These are phyloP conservation scores for Tubosaeta brunneosetosa DNA, from an alignment of 768 basidiomycete genomes.

Conservation along the genomic window DNA sequence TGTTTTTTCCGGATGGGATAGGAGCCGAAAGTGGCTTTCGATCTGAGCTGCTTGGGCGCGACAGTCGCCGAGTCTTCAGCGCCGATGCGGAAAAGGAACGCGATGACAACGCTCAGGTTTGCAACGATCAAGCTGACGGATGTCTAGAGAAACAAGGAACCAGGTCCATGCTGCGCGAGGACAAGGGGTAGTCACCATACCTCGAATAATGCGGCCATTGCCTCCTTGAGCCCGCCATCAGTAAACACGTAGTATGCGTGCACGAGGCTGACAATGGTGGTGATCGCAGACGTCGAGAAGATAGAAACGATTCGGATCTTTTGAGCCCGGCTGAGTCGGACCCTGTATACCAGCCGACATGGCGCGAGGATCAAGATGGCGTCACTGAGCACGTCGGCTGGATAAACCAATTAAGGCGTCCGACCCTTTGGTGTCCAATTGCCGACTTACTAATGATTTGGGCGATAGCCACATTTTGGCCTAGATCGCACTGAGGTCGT, in stretches of 20 bases:
- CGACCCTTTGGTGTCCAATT: neutral
- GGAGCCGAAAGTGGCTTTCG: neutral
- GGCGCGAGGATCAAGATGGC: neutral
- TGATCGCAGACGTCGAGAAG: conserved; percentile 6
- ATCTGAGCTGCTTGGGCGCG: neutral
- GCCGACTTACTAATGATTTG: neutral
- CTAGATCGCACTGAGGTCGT: neutral
- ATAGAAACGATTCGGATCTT: conserved; percentile 4
- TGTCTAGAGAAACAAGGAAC: neutral
- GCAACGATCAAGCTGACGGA: conserved; percentile 2
- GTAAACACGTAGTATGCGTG: conserved; percentile 3
- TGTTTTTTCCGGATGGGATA: neutral
- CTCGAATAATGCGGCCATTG: conserved; percentile 1
- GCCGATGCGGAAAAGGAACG: conserved; percentile 7
- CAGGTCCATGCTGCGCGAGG: neutral
- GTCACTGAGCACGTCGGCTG: conserved; percentile 4
- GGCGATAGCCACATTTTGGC: neutral
- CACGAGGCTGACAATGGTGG: conserved; percentile 2
- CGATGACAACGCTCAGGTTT: conserved; percentile 1
- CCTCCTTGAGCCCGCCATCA: neutral
- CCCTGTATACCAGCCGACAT: neutral
- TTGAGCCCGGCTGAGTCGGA: neutral
- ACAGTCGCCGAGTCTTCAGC: neutral
- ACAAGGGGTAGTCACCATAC: neutral
- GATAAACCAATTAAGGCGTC: neutral